Conservation (phyloP, 345 rosid species). For the Angophora floribunda region DNA sequence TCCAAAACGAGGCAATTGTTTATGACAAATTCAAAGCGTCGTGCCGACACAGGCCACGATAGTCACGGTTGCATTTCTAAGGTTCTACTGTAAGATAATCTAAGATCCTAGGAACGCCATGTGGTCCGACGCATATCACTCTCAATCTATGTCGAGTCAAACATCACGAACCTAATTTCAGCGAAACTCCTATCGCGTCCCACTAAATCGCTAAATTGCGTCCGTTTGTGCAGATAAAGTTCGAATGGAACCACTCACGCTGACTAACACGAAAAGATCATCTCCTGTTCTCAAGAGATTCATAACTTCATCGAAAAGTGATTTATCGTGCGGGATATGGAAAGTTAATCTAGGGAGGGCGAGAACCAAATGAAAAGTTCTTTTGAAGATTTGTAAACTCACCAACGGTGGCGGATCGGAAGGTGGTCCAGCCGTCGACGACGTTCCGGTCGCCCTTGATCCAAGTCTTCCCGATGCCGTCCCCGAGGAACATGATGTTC, state of each 20-base stretch:
- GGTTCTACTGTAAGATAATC: not conserved
- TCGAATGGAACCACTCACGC: not conserved
- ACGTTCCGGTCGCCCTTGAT: constrained; percentile 50
- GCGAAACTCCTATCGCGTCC: not conserved
- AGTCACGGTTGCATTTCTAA: not conserved
- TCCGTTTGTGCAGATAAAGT: not conserved
- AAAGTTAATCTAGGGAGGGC: not conserved
- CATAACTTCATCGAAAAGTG: not conserved
- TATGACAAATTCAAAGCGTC: not conserved
- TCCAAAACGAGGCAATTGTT: not conserved
- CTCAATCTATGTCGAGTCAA: not conserved
- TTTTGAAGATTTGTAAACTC: not conserved
- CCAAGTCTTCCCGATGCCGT: constrained; percentile 72
- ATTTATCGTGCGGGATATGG: not conserved
- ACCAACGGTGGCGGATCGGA: constrained; percentile 90
- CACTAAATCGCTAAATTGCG: not conserved
- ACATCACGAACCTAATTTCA: not conserved
- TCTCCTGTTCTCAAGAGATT: not conserved
- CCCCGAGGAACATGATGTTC: constrained; percentile 68
- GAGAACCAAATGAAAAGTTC: not conserved
- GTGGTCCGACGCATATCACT: not conserved
- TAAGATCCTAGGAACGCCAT: not conserved
- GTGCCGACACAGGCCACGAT: not conserved
- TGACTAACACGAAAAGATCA: not conserved
- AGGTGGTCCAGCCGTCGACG: constrained; percentile 70